Evolutionary conservation across 805 yeast species (phyloP).

Genomic region (Blastobotrys mokoenaii): DNA sequence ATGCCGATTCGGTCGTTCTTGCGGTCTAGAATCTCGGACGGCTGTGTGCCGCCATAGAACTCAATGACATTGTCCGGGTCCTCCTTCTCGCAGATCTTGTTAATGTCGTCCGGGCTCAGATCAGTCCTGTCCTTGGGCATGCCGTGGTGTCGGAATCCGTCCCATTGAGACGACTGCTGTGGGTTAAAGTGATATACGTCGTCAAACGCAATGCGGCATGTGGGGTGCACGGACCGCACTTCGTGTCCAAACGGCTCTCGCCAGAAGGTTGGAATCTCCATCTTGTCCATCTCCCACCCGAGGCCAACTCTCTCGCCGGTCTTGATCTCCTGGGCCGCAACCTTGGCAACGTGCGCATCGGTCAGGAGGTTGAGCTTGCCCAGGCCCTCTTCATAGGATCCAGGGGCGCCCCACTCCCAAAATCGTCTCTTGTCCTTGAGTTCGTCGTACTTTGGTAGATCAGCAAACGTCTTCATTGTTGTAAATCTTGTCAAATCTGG

Average conservation of each 20-base stretch:
- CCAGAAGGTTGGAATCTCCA: constrained; percentile 17
- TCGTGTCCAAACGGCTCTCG: constrained; percentile 6
- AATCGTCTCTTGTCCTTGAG: constrained; percentile 19
- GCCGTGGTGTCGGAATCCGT: constrained; percentile 27
- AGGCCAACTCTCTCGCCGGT: constrained; percentile 20
- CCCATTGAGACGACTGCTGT: constrained; percentile 30
- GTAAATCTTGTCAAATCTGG: no score
- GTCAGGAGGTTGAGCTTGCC: constrained; percentile 22
- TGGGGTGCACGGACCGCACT: constrained; percentile 2
- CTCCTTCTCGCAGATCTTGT: neutral
- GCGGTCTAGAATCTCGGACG: constrained; percentile 16
- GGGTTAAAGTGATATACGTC: constrained; percentile 26
- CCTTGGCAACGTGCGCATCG: constrained; percentile 18
- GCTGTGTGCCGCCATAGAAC: constrained; percentile 20
- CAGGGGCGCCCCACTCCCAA: constrained; percentile 25
- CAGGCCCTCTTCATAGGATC: constrained; percentile 22
- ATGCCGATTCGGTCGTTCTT: constrained; percentile 14
- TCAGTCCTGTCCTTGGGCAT: constrained; percentile 15
- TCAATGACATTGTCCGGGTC: constrained; percentile 11
- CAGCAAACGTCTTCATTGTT: constrained; percentile 4
- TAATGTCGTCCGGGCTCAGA: neutral
- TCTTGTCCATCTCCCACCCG: constrained; percentile 18
- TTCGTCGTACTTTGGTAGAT: constrained; percentile 19
- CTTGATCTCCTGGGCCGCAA: constrained; percentile 16
- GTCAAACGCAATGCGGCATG: constrained; percentile 14